Evolutionary conservation across 2,329 filamentous ascomycete species (phyloP).

Genomic region (Trichoderma afroharzianum): DNA sequence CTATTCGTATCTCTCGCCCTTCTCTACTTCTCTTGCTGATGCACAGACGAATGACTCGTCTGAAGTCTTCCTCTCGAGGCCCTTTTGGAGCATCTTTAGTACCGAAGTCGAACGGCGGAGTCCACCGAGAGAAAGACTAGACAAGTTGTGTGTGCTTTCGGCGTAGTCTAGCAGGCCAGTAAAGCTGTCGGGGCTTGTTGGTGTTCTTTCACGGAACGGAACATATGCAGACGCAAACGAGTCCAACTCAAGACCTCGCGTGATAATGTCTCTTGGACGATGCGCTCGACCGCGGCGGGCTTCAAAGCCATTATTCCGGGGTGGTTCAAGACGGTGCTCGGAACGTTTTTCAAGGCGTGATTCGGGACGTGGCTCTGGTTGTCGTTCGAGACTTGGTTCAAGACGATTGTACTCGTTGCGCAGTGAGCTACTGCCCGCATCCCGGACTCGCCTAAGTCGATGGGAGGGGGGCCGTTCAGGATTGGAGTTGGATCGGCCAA

Average conservation of each 20-base stretch:
- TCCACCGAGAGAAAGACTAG: background rate
- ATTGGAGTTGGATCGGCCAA: background rate
- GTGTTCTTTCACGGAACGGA: background rate
- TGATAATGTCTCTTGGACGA: background rate
- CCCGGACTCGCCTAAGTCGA: background rate
- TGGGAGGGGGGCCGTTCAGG: background rate
- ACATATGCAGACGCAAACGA: background rate
- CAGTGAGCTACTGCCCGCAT: background rate
- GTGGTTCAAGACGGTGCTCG: background rate
- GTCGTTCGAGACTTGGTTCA: background rate
- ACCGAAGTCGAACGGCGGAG: background rate
- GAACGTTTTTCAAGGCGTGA: background rate
- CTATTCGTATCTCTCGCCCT: background rate
- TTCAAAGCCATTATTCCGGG: background rate
- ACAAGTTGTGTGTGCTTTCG: background rate
- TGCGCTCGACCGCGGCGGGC: background rate
- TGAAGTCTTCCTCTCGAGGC: slow-evolving; percentile 12
- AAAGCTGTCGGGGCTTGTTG: background rate
- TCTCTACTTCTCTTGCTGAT: slow-evolving; percentile 19
- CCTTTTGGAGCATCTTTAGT: background rate
- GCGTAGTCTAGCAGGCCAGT: background rate
- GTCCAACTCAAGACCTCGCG: background rate
- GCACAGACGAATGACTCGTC: slow-evolving; percentile 23
- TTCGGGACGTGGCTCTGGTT: background rate
- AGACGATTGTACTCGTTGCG: slow-evolving; percentile 6